phyloP scores from a whole-genome alignment of 441 rosid species.

The Adansonia gregorii region DNA sequence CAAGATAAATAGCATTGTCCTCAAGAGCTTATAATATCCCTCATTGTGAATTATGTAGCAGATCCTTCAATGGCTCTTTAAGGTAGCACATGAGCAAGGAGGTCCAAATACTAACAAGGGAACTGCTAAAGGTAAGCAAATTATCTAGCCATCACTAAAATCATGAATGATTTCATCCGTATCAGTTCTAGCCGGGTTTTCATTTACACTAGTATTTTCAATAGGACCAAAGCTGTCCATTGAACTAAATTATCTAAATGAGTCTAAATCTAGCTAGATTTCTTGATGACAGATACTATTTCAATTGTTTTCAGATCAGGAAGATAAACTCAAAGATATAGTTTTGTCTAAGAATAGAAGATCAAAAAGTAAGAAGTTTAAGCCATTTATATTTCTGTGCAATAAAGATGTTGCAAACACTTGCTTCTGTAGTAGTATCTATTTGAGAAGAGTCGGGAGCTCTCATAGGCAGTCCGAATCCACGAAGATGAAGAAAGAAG shows the following conservation, averaged over 20 bases:
- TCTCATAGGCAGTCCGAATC: constrained; percentile 25
- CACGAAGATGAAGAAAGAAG: constrained; percentile 57
- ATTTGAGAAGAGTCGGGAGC: background rate
- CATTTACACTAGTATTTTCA: too few relatives aligned
- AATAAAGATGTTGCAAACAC: constrained; percentile 45
- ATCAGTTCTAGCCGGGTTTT: too few relatives aligned
- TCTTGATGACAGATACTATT: background rate
- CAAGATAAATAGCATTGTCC: constrained; percentile 9
- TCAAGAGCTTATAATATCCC: constrained; percentile 23
- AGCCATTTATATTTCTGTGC: constrained; percentile 46
- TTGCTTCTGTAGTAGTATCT: too few relatives aligned
- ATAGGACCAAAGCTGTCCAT: too few relatives aligned
- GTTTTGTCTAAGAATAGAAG: constrained; percentile 23
- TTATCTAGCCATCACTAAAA: too few relatives aligned
- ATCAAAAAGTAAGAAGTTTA: constrained; percentile 28
- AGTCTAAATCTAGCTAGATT: background rate
- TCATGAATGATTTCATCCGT: too few relatives aligned
- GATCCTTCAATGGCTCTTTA: constrained; percentile 60
- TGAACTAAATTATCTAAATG: background rate
- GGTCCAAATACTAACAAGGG: constrained; percentile 25
- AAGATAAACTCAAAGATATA: constrained; percentile 32
- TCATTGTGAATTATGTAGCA: constrained; percentile 45
- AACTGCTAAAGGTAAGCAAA: constrained; percentile 32
- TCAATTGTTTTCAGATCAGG: constrained; percentile 32
- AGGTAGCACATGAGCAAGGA: constrained; percentile 41